Evolutionary conservation across 345 rosid species (phyloP).

Genomic region (Pugionium dolabratum): DNA sequence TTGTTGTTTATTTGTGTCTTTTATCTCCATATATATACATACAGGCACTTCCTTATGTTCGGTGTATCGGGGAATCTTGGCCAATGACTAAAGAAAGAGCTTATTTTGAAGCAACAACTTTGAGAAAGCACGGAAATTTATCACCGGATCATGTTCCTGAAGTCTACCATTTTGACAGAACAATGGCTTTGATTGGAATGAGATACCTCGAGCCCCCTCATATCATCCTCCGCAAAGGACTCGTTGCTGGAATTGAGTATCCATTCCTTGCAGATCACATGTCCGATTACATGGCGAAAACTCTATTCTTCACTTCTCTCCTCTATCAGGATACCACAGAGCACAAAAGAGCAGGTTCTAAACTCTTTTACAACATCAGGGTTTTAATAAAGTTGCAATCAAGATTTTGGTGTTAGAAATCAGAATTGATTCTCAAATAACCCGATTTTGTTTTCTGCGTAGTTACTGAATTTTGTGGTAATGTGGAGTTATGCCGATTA

Average conservation of each 20-base stretch:
- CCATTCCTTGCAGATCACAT: constrained; percentile 79
- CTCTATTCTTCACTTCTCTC: constrained; percentile 84
- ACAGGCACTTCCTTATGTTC: constrained; percentile 92
- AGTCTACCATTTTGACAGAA: constrained; percentile 87
- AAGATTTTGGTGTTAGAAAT: constrained; percentile 17
- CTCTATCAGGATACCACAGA: constrained; percentile 68
- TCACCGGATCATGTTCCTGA: constrained; percentile 85
- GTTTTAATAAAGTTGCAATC: neutral
- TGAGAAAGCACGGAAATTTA: constrained; percentile 64
- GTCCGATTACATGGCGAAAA: constrained; percentile 78
- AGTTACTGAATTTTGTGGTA: constrained; percentile 93
- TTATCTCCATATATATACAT: neutral
- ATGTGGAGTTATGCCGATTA: constrained; percentile 88
- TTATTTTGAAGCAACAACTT: constrained; percentile 68
- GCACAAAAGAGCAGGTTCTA: constrained; percentile 66
- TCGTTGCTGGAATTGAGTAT: constrained; percentile 78
- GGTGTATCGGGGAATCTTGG: constrained; percentile 93
- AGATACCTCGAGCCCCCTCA: constrained; percentile 92
- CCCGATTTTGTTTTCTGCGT: constrained; percentile 34
- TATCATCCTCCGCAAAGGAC: constrained; percentile 86
- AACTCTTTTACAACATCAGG: neutral
- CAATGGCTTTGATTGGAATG: constrained; percentile 95
- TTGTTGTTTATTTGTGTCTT: neutral
- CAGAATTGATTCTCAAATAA: neutral
- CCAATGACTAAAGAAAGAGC: constrained; percentile 96